phyloP scores from a whole-genome alignment of 1,284 basidiomycete genomes.

The Macrocybe sp. region DNA sequence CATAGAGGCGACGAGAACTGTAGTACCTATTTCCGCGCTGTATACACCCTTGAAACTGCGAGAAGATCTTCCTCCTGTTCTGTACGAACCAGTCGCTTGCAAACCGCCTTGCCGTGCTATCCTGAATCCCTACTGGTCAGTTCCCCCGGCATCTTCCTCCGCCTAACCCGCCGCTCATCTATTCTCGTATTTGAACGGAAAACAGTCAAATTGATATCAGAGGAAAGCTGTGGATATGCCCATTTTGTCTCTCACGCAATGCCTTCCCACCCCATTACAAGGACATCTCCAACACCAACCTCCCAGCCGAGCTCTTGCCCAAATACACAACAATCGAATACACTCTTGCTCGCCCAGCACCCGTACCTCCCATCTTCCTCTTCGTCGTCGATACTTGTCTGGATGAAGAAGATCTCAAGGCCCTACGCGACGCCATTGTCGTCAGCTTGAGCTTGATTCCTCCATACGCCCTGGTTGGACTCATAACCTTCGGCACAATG shows the following conservation, averaged over 20 bases:
- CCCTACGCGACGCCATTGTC: conserved; percentile 88
- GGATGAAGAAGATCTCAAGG: conserved; percentile 95
- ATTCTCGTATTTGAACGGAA: conserved; percentile 6
- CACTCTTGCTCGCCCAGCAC: conserved; percentile 87
- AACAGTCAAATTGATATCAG: conserved; percentile 95
- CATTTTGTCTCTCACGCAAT: conserved; percentile 95
- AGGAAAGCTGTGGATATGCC: conserved; percentile 99
- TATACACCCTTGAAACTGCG: conserved; percentile 96
- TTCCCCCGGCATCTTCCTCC: conserved; percentile 9
- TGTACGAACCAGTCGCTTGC: conserved; percentile 98
- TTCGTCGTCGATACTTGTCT: conserved; percentile 98
- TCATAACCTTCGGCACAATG: conserved; percentile 98
- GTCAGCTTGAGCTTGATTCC: conserved; percentile 92
- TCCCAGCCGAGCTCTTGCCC: conserved; percentile 92
- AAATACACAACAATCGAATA: conserved; percentile 99
- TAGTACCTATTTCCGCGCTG: conserved; percentile 96
- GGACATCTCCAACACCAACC: conserved; percentile 95
- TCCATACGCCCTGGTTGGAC: conserved; percentile 89
- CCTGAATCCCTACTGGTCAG: conserved; percentile 94
- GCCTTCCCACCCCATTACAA: conserved; percentile 99
- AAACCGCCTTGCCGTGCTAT: conserved; percentile 97
- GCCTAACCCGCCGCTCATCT: background rate
- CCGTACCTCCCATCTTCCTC: conserved; percentile 93
- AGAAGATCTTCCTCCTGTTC: conserved; percentile 92
- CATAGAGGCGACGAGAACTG: conserved; percentile 96